Evolutionary conservation across 768 basidiomycete genomes (phyloP), one percentile per base, ranked within the genome.

Genomic region (Phaeotremella skinneri): DNA sequence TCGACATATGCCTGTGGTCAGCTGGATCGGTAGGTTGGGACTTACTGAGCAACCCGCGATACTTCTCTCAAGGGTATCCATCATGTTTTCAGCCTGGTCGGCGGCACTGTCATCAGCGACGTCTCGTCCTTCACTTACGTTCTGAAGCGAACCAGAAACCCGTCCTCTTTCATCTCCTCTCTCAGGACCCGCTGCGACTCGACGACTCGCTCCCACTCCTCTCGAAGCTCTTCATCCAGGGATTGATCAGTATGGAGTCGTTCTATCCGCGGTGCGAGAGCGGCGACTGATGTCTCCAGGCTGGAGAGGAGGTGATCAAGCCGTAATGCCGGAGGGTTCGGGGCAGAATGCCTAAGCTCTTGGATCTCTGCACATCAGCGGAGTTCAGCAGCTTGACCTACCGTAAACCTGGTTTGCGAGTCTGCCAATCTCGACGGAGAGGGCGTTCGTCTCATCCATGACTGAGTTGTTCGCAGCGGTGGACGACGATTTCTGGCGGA

Each of bases 61-160:
- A 7, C 89, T 91, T 76, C 94, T 98, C 79, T 97, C 90, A 66
- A 99, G 79, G 70, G 89, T 90, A 27, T 85, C 85, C 91, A 98
- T 94, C 94, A 98, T 96, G 25, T 90, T 91, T 74, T 92, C 90
- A 42, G 94, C 93, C 76, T 97, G 93, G 70, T 92, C 88, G 3
- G 72, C 71, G 0, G 42, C 90, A 86, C 57, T 91, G 89, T 5
- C 2, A 2, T 1, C 16, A 37, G 31, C 16, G 21, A 29, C n/a
- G 53, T 16, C 26, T 11, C 25, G 4, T 25, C 20, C 4, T 16
- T 9, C n/a, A 64, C 73, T 61, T 37, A 71, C 65, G 90, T 93
- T 64, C 92, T 84, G 78, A 97, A 97, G 21, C 97, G 90, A 11
- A 88, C 88, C 68, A 98, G 82, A 90, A 91, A 96, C 69, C 93